Evolutionary conservation across 2,329 filamentous ascomycete genomes (phyloP), one percentile per base, ranked within the genome.

Genomic region (Escovopsis sp.): DNA sequence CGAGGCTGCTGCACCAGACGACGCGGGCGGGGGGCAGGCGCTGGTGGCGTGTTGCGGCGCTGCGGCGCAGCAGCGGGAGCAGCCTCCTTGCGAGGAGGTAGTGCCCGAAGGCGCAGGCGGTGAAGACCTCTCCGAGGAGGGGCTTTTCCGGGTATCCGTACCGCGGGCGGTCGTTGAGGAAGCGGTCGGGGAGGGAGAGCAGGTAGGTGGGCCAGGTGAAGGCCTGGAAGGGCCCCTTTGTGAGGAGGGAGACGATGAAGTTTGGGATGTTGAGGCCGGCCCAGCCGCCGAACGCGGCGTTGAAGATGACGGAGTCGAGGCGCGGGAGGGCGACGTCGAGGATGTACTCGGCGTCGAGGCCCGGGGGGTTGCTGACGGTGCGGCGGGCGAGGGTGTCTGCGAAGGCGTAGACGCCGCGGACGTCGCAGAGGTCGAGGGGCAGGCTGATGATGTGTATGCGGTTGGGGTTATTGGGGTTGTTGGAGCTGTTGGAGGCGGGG

Each of bases 21-120:
- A 98, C 72, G 39, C 86, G 76, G 8, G 78, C 83, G 0, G 67
- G 65, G 1, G 61, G 27, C 27, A 29, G 4, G 27, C 27, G 27
- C 27, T 4, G 8, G 8, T 43, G 4, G 66, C 55, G 37, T n/a
- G 60, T 48, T 33, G 61, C 48, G 13, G 60, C 53, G 13, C 54
- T 55, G 39, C 75, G 66, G 52, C 66, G 64, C 51, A 98, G 71
- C 10, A 95, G 67, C 0, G 85, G 81, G 50, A 82, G 71, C 10
- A 96, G 71, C 54, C 81, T 77, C 58, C 94, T 88, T 13, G 76
- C 76, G 20, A 98, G 76, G 54, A 95, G 65, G 58, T 98, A 96
- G 64, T 98, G 91, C 0, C 91, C 91, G 56, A 98, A 96, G 27
- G 94, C 73, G 56, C 96, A 96, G 39, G 89, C 81, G 57, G 81